Conservation (phyloP, 2,329 filamentous ascomycete genomes). For the Bipolaris sorokiniana region DNA sequence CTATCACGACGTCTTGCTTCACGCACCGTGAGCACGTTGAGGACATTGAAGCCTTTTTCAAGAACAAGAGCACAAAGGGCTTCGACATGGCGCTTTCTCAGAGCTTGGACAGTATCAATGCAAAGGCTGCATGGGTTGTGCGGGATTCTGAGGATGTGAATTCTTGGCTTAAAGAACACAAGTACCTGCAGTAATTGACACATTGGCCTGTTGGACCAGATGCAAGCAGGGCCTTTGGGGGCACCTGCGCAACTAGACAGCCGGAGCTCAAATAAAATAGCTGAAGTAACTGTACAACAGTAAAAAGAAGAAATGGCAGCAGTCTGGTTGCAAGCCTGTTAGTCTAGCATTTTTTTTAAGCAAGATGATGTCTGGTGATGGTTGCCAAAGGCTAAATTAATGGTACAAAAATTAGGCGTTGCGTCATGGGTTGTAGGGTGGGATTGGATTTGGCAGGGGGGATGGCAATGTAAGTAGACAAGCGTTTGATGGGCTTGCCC, state of each 20-base stretch:
- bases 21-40: conserved; percentile 76
- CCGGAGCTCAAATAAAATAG: background rate
- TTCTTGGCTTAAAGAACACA: conserved; percentile 70
- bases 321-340: background rate
- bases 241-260: background rate
- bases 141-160: conserved; percentile 80
- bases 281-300: background rate
- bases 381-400: background rate
- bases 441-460: background rate
- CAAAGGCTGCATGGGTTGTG: conserved; percentile 81
- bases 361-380: background rate
- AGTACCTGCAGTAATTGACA: conserved; percentile 57
- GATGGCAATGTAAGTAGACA: background rate
- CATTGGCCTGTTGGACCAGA: background rate
- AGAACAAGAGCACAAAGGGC: conserved; percentile 79
- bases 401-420: background rate
- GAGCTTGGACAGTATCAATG: conserved; percentile 80
- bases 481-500: background rate
- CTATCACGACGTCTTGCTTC: conserved; percentile 81
- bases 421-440: background rate
- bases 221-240: background rate
- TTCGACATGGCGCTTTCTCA: conserved; percentile 91
- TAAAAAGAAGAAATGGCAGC: background rate
- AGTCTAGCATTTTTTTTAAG: background rate
- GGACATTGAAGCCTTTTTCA: conserved; percentile 81